A percentile compares a stretch with the other conserved stretches of the same genome.
Conservation (phyloP, 805 yeast species). For the Metschnikowia drakensbergensis region DNA sequence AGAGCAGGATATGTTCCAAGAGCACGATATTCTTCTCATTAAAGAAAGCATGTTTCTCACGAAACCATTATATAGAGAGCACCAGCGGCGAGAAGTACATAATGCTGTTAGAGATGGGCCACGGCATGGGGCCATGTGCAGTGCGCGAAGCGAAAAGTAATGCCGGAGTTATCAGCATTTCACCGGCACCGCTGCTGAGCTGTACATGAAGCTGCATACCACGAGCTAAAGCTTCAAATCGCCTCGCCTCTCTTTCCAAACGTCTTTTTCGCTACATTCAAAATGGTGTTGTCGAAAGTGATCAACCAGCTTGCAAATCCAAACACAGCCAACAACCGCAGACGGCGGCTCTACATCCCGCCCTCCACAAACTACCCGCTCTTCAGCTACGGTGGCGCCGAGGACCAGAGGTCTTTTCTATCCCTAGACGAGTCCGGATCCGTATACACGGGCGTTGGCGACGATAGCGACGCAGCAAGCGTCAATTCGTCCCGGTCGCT, state of each 20-base stretch:
- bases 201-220: too few relatives aligned
- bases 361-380: conserved; percentile 43
- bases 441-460: conserved; percentile 20
- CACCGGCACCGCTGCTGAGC: not conserved
- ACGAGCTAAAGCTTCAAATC: too few relatives aligned
- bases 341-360: conserved; percentile 41
- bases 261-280: too few relatives aligned
- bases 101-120: too few relatives aligned
- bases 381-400: conserved; percentile 41
- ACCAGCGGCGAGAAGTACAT: too few relatives aligned
- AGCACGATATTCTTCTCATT: too few relatives aligned
- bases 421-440: conserved; percentile 37
- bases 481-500: conserved; percentile 39
- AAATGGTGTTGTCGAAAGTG: conserved; percentile 39
- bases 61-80: too few relatives aligned
- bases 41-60: too few relatives aligned
- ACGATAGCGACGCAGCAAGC: conserved; percentile 38
- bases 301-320: conserved; percentile 43
- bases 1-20: too few relatives aligned
- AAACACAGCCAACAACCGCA: conserved; percentile 29
- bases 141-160: not conserved
- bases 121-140: not conserved
- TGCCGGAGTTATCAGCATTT: not conserved
- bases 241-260: too few relatives aligned
- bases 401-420: conserved; percentile 43